Percentiles rank a stretch among this genome's conserved stretches.
Conservation (phyloP, 345 rosid species). For the Diplotaxis tenuifolia region DNA sequence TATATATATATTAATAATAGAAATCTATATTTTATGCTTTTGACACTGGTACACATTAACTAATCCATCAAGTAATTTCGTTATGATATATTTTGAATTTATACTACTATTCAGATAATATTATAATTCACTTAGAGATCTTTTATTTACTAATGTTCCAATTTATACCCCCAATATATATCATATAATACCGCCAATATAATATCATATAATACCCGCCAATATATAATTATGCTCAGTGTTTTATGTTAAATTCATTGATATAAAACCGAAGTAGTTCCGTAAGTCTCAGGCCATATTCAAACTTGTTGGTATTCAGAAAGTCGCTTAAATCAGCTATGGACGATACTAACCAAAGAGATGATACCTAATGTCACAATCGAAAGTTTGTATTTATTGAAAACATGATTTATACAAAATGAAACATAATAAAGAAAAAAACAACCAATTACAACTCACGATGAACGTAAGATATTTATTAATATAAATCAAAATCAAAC, state of each 20-base stretch:
- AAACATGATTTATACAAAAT: not conserved
- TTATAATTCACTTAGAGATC: not conserved
- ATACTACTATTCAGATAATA: not conserved
- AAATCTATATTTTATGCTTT: not conserved
- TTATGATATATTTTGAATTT: too few species aligned
- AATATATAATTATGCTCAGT: not conserved
- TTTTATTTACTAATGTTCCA: too few species aligned
- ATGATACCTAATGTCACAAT: not conserved
- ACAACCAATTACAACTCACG: not conserved
- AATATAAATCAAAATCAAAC: not conserved
- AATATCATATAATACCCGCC: too few species aligned
- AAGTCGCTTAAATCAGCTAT: not conserved
- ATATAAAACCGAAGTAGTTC: not conserved
- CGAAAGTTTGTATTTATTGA: not conserved
- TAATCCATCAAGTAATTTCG: not conserved
- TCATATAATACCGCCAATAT: too few species aligned
- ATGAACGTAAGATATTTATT: not conserved
- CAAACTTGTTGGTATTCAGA: not conserved
- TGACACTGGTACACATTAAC: not conserved
- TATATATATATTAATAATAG: not conserved
- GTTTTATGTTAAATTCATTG: not conserved
- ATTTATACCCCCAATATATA: too few species aligned
- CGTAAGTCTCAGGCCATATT: not conserved
- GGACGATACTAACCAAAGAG: not conserved
- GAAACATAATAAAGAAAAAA: not conserved